phyloP scores from a whole-genome alignment of 1,139 yeast genomes.

The Pichia kudriavzevii region DNA sequence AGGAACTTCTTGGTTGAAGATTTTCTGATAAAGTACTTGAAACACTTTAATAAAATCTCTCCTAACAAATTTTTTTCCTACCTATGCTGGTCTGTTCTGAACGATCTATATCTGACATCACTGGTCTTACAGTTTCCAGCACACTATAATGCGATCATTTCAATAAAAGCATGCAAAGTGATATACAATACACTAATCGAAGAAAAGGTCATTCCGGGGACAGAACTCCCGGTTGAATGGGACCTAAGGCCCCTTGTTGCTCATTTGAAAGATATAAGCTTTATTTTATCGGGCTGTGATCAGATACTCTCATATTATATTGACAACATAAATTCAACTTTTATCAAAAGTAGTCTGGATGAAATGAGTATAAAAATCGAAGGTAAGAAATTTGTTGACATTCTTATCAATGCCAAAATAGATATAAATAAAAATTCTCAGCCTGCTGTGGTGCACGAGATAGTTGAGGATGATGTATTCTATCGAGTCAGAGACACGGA shows the following conservation, averaged over 20 bases:
- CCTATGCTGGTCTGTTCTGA: slow-evolving; percentile 67
- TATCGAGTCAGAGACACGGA: slow-evolving; percentile 26
- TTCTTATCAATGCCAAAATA: slow-evolving; percentile 24
- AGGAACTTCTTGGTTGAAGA: slow-evolving; percentile 73
- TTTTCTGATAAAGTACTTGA: slow-evolving; percentile 60
- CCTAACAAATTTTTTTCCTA: slow-evolving; percentile 35
- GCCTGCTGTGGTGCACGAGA: background rate
- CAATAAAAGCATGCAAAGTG: slow-evolving; percentile 44
- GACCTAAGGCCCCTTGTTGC: too few relatives aligned
- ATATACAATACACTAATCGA: slow-evolving; percentile 25
- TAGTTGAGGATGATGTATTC: slow-evolving; percentile 17
- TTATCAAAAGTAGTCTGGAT: slow-evolving; percentile 16
- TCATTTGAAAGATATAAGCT: background rate
- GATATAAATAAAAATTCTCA: slow-evolving; percentile 13
- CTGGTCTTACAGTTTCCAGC: slow-evolving; percentile 68
- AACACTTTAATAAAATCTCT: slow-evolving; percentile 31
- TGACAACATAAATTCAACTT: slow-evolving; percentile 23
- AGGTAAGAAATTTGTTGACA: slow-evolving; percentile 17
- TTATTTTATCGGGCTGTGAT: slow-evolving; percentile 28
- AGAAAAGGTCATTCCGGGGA: slow-evolving; percentile 2
- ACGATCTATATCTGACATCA: slow-evolving; percentile 70
- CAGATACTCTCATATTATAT: slow-evolving; percentile 26
- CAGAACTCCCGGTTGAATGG: too few relatives aligned
- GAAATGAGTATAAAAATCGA: slow-evolving; percentile 17
- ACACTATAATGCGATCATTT: slow-evolving; percentile 72